These are phyloP conservation scores for Chaetoscypha palmicola DNA, from an alignment of 2,329 filamentous ascomycete species.

Conservation along the genomic window DNA sequence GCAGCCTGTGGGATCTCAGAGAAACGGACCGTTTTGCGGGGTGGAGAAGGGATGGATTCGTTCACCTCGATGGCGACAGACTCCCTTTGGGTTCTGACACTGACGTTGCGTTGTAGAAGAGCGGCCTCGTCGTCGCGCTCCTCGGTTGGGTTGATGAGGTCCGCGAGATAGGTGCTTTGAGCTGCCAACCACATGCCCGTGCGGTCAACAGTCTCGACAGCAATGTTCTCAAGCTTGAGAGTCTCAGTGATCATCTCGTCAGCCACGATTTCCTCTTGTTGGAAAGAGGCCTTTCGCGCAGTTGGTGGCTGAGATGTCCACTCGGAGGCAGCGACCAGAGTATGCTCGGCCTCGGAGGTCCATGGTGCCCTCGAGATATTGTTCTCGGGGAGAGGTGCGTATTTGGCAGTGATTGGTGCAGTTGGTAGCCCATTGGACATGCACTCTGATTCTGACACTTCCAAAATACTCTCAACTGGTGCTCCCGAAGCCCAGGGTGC, in stretches of 20 bases:
- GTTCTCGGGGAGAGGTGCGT: neutral
- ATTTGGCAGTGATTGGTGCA: slow-evolving; percentile 34
- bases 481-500: slow-evolving; percentile 62
- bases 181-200: slow-evolving; percentile 82
- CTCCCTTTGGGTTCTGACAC: slow-evolving; percentile 23
- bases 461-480: slow-evolving; percentile 62
- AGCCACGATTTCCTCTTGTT: slow-evolving; percentile 46
- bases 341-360: slow-evolving; percentile 28
- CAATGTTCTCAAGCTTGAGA: slow-evolving; percentile 62
- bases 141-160: slow-evolving; percentile 52
- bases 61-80: slow-evolving; percentile 31
- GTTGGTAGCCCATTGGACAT: slow-evolving; percentile 58
- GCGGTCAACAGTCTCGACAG: slow-evolving; percentile 70
- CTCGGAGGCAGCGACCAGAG: neutral
- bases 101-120: slow-evolving; percentile 28
- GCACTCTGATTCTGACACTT: slow-evolving; percentile 41
- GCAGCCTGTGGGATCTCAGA: slow-evolving; percentile 44
- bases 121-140: slow-evolving; percentile 30
- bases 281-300: slow-evolving; percentile 14
- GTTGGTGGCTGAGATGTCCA: slow-evolving; percentile 6
- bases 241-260: slow-evolving; percentile 61
- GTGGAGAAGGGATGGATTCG: slow-evolving; percentile 32
- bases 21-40: slow-evolving; percentile 74
- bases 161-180: slow-evolving; percentile 69
- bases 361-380: too few species aligned